A percentile compares a stretch with the other conserved stretches of the same genome.
These are phyloP conservation scores for Madurella mycetomatis DNA, from an alignment of 2,329 filamentous ascomycete genomes.

Conservation along the genomic window DNA sequence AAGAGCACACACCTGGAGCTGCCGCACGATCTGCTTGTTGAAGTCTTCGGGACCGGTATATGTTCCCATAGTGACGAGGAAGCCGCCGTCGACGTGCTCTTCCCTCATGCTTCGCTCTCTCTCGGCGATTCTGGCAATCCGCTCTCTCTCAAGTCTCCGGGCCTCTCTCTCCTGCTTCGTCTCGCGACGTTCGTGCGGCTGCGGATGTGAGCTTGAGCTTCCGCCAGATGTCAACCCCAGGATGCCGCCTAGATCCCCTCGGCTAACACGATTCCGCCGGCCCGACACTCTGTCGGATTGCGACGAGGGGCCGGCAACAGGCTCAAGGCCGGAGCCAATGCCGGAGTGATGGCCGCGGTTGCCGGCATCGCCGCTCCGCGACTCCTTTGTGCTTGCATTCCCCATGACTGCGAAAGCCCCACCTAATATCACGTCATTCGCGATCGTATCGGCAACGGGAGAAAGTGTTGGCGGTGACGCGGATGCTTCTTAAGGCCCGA, in stretches of 20 bases:
- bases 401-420: conserved; percentile 28
- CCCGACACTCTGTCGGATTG: conserved; percentile 22
- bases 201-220: conserved; percentile 37
- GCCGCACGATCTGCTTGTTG: conserved; percentile 80
- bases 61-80: conserved; percentile 86
- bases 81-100: conserved; percentile 92
- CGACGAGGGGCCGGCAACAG: conserved; percentile 20
- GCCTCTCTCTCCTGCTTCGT: conserved; percentile 90
- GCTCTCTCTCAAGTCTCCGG: conserved; percentile 76
- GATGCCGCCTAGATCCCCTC: conserved; percentile 44
- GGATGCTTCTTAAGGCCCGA: not conserved
- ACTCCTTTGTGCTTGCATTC: conserved; percentile 35
- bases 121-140: conserved; percentile 70
- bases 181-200: conserved; percentile 63
- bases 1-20: conserved; percentile 68
- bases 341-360: conserved; percentile 24
- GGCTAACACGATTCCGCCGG: conserved; percentile 33
- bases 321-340: conserved; percentile 17
- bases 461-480: not conserved
- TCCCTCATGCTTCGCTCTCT: conserved; percentile 85
- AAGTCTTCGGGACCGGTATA: conserved; percentile 94
- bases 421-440: conserved; percentile 7
- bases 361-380: conserved; percentile 28
- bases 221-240: conserved; percentile 39
- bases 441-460: not conserved